These are phyloP conservation scores for Curvularia eragrostidis DNA, from an alignment of 2,329 filamentous ascomycete genomes.

Conservation along the genomic window DNA sequence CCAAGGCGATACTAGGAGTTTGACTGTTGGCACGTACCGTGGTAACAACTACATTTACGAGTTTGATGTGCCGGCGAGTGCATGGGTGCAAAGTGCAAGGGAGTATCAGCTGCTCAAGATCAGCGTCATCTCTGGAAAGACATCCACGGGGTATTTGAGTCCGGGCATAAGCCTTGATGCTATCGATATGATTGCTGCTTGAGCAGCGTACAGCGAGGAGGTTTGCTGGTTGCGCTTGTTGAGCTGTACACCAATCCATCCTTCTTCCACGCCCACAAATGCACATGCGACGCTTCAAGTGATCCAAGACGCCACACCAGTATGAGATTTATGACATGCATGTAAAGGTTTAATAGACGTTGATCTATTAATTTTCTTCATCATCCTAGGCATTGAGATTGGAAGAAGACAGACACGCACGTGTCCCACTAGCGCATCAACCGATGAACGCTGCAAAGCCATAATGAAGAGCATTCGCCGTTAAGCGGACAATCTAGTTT, in stretches of 20 bases:
- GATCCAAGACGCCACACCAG: too few species aligned
- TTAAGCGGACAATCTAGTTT: background rate
- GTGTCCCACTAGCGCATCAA: background rate
- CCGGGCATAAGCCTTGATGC: conserved; percentile 32
- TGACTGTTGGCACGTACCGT: conserved; percentile 34
- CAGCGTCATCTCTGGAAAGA: conserved; percentile 30
- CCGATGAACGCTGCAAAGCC: background rate
- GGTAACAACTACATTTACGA: conserved; percentile 35
- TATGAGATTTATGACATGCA: background rate
- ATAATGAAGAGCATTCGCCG: background rate
- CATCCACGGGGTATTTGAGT: conserved; percentile 28
- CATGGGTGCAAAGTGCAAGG: conserved; percentile 26
- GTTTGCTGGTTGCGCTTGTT: background rate
- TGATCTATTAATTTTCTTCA: background rate
- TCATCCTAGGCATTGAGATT: too few species aligned
- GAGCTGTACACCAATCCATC: background rate
- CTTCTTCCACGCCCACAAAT: background rate
- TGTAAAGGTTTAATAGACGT: background rate
- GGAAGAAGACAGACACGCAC: background rate
- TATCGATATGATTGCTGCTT: conserved; percentile 25
- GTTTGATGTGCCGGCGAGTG: conserved; percentile 31
- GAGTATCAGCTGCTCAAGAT: conserved; percentile 32
- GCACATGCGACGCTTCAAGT: too few species aligned
- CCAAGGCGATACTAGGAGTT: conserved; percentile 28
- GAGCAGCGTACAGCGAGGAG: background rate